These are phyloP conservation scores for Diaporthe velutina DNA, from an alignment of 2,329 filamentous ascomycete species.

Conservation along the genomic window DNA sequence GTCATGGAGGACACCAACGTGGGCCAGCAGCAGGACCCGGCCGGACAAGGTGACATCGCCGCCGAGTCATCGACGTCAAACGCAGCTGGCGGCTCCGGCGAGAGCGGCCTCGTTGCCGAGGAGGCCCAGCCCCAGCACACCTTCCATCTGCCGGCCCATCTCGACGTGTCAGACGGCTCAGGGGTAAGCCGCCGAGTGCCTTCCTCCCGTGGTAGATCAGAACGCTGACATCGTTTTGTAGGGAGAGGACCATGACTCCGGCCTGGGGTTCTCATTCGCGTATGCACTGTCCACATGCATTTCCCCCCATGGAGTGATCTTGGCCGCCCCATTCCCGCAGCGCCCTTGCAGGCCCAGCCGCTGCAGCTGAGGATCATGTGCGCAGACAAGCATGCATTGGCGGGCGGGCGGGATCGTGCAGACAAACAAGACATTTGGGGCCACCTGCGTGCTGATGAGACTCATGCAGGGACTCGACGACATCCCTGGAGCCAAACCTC, in stretches of 20 bases:
- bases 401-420: background rate
- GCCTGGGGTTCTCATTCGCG: slow-evolving; percentile 33
- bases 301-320: background rate
- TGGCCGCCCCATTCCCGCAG: background rate
- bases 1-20: slow-evolving; percentile 21
- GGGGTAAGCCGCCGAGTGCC: slow-evolving; percentile 16
- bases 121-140: background rate
- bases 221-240: background rate
- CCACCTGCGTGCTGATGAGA: background rate
- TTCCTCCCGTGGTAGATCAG: background rate
- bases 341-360: background rate
- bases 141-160: slow-evolving; percentile 20
- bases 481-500: slow-evolving; percentile 45
- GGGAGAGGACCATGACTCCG: slow-evolving; percentile 36
- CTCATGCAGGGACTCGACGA: slow-evolving; percentile 46
- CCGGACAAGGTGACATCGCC: slow-evolving; percentile 20
- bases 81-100: background rate
- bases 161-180: slow-evolving; percentile 34
- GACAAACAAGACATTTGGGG: background rate
- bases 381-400: background rate
- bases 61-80: slow-evolving; percentile 7
- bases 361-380: background rate
- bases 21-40: slow-evolving; percentile 11
- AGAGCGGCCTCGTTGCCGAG: background rate
- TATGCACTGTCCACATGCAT: background rate